Conservation (phyloP, 108 stramenopile species). For the Ochromonas danica region DNA sequence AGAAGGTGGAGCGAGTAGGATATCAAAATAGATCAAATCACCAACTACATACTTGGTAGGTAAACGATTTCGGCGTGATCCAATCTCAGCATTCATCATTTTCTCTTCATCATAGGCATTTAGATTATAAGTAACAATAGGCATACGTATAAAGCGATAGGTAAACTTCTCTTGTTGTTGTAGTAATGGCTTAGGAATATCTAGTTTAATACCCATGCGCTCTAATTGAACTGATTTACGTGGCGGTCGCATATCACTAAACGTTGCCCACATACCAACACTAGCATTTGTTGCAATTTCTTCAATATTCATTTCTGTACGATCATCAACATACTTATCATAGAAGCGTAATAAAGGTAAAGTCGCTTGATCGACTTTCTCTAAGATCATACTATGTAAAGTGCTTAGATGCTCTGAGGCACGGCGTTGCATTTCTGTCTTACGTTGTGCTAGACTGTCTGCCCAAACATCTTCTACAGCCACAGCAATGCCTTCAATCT, state of each 20-base stretch:
- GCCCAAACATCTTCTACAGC: constrained; percentile 5
- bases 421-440: background rate
- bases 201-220: background rate
- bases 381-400: background rate
- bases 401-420: background rate
- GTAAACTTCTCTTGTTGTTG: background rate
- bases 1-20: constrained; percentile 9
- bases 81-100: background rate
- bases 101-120: background rate
- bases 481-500: constrained; percentile 2
- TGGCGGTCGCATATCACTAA: background rate
- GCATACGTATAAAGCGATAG: background rate
- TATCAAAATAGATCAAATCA: constrained; percentile 31
- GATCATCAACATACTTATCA: background rate
- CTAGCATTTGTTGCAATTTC: background rate
- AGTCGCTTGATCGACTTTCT: constrained; percentile 10
- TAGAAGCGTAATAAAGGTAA: background rate
- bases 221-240: background rate
- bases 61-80: background rate
- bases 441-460: background rate
- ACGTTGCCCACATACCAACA: constrained; percentile 7
- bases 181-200: background rate
- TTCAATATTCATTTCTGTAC: background rate
- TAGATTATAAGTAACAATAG: constrained; percentile 17
- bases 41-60: constrained; percentile 21